A percentile compares a stretch with the other conserved stretches of the same genome.
phyloP scores from a whole-genome alignment of 2,329 filamentous ascomycete species.

The Fusarium keratoplasticum region DNA sequence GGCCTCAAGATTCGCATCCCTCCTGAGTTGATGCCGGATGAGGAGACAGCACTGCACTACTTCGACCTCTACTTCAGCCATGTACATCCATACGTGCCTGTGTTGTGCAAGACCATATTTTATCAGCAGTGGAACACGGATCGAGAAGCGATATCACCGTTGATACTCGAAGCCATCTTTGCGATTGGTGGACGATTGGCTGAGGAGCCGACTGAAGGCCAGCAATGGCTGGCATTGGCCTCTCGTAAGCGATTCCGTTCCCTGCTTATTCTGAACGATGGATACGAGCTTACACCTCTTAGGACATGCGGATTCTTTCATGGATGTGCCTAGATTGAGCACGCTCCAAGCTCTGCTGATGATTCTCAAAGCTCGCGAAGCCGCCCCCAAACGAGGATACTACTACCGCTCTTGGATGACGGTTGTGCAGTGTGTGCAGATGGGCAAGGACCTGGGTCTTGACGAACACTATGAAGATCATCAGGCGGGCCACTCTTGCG shows the following conservation, averaged over 20 bases:
- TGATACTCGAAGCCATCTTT: constrained; percentile 91
- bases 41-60: constrained; percentile 83
- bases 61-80: constrained; percentile 92
- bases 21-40: constrained; percentile 90
- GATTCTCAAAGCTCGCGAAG: constrained; percentile 89
- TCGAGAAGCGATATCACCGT: constrained; percentile 85
- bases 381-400: constrained; percentile 92
- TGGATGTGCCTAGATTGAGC: constrained; percentile 89
- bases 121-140: constrained; percentile 92
- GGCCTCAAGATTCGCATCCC: constrained; percentile 88
- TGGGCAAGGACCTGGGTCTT: constrained; percentile 91
- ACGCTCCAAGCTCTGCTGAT: constrained; percentile 92
- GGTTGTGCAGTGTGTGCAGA: constrained; percentile 89
- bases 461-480: constrained; percentile 89
- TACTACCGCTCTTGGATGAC: constrained; percentile 99
- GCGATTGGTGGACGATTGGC: constrained; percentile 87
- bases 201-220: constrained; percentile 84
- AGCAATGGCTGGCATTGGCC: constrained; percentile 92
- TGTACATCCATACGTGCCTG: constrained; percentile 92
- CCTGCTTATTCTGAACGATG: not conserved
- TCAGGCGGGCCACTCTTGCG: constrained; percentile 76
- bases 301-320: constrained; percentile 94
- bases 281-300: constrained; percentile 33
- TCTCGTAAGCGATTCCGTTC: constrained; percentile 68
- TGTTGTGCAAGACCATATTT: constrained; percentile 83